Percentiles rank a stretch among this genome's conserved stretches.
Conservation (phyloP, 2,329 filamentous ascomycete genomes). For the Metarhizium sp. region DNA sequence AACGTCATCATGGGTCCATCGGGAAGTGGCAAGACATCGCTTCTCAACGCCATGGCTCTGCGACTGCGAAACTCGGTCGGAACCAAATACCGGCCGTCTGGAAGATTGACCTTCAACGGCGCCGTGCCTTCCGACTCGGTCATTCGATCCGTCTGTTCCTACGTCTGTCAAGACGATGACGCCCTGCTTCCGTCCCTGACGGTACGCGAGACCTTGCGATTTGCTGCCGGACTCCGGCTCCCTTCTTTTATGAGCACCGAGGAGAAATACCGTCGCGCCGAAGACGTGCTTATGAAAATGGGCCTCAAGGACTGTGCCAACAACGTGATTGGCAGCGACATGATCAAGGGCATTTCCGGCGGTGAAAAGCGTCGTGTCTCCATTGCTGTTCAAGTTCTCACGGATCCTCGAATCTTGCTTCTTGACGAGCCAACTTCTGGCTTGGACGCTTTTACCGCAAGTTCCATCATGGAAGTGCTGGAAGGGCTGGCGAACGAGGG, state of each 20-base stretch:
- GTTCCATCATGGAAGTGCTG: conserved; percentile 67
- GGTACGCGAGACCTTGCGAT: conserved; percentile 63
- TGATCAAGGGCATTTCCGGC: conserved; percentile 70
- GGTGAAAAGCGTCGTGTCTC: conserved; percentile 71
- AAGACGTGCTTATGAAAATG: conserved; percentile 65
- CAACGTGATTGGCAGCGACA: conserved; percentile 61
- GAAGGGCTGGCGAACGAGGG: conserved; percentile 62
- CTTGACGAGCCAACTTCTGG: conserved; percentile 72
- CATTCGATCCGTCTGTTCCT: conserved; percentile 63
- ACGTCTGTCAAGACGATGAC: conserved; percentile 72
- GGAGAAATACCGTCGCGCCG: conserved; percentile 58
- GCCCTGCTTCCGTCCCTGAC: conserved; percentile 65
- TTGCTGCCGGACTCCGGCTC: conserved; percentile 61
- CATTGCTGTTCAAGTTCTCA: conserved; percentile 70
- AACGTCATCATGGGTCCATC: conserved; percentile 78
- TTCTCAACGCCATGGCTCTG: conserved; percentile 64
- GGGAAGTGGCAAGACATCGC: conserved; percentile 66
- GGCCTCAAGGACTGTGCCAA: conserved; percentile 71
- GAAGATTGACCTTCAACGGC: conserved; percentile 61
- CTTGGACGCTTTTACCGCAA: conserved; percentile 68
- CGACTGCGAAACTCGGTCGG: conserved; percentile 52
- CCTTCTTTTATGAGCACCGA: conserved; percentile 60
- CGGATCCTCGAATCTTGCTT: conserved; percentile 61
- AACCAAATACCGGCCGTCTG: conserved; percentile 52
- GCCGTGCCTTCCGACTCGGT: conserved; percentile 58